Evolutionary conservation across 202 grass and related monocot genomes (phyloP), one percentile per base, ranked within the genome.

Genomic region (Panicum virgatum): DNA sequence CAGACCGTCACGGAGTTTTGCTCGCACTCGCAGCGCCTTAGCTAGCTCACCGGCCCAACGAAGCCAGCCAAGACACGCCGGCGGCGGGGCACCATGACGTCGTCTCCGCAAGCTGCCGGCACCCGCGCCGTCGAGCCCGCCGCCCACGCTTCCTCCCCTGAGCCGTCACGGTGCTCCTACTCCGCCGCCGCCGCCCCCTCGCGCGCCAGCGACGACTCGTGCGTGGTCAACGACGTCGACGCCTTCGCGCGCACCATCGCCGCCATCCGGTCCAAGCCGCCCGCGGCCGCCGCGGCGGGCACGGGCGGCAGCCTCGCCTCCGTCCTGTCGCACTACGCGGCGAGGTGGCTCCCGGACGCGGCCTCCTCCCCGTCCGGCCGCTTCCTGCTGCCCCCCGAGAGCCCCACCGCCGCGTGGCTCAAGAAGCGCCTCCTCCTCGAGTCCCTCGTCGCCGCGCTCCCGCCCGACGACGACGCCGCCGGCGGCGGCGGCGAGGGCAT

Each of bases 361-460:
- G 77, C 89, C 6, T 82, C 89, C 47, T 84, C 89, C 7, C 39
- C 82, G 4, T 90, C 93, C 0, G 81, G 87, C 4, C 63, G 86
- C 48, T 91, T 89, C 73, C 48, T 34, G 0, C 74, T 83, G 9
- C 72, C 91, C 5, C 89, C 87, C 13, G 90, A 91, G 77, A 97
- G 95, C 84, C 92, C 95, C 3, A 94, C 95, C 0, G 95, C 95
- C 5, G 73, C 86, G 25, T 94, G 92, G 92, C 76, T 93, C 64
- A 94, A 89, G 78, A 94, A 92, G 38, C 83, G 95, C 19, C 87
- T 94, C 46, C 82, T 94, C 38, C 88, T 94, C 25, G 95, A 98
- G 80, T 91, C 95, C 9, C 92, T 98, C 58, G 92, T 91, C 8
- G 84, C 86, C 19, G 88, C 88, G 37, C 88, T 94, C 54, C 94